Base-by-base conservation (phyloP, 352 stramenopile species). In the Achlya hypogyna region DNA sequence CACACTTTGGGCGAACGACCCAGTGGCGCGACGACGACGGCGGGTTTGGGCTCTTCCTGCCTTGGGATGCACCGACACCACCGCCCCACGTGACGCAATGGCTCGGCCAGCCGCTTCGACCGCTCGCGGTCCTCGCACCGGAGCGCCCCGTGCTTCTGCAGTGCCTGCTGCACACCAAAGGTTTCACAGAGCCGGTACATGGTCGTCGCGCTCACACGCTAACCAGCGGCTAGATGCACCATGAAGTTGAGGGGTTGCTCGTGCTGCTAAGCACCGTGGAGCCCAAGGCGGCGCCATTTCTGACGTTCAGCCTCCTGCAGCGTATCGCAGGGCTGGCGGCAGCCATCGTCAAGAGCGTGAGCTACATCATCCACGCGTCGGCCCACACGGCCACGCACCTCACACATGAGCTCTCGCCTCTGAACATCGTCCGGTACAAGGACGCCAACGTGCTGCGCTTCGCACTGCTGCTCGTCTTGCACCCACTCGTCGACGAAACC, bases 361-460 rank as follows among this genome's bases (percentile, higher is more conserved):
- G 25, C 8, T 64, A 64, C 35, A 23, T 64, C 34, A 49, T 64
- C 27, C 34, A 52, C 2, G 18, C 32, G 22, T 10, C 38, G 12
- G 38, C 2, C 12, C 54, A 51, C 8, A 20, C n/a, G 10, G 35
- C 5, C 10, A 20, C 22, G 16, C 54, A 64, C 27, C 20, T 64
- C 2, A 23, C 22, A 27, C 34, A 64, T n/a, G 35, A 64, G 14
- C n/a, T 23, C 0, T 64, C 54, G 1, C 54, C 54, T 5, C 27
- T 64, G 4, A 64, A 64, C 40, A 28, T 52, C 18, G 8, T 25
- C 6, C 32, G 54, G 22, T 64, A 64, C 32, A 51, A 64, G 40
- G 54, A 64, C 40, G 22, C 34, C 3, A 64, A 64, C 54, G 54
- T 64, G 10, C 47, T 64, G n/a, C 54, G 54, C 12, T 64, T 64